Percentiles rank a stretch among this genome's conserved stretches.
Evolutionary conservation across 371 early-diverging fungal genomes (phyloP).

Genomic region (Apophysomyces variabilis): DNA sequence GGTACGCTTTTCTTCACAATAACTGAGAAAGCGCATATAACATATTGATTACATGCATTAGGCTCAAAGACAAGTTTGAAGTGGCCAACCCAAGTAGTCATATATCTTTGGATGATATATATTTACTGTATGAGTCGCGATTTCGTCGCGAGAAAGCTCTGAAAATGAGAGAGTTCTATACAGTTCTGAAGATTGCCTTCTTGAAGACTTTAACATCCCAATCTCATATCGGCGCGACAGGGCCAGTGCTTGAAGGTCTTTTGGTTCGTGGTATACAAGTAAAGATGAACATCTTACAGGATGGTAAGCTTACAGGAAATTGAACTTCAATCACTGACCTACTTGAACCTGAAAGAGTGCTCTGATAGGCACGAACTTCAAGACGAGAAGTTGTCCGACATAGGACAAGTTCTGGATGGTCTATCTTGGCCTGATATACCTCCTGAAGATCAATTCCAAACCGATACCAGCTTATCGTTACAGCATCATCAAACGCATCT

Average conservation of each 20-base stretch:
- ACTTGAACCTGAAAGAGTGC: no score
- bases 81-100: slow-evolving; percentile 11
- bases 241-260: slow-evolving; percentile 23
- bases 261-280: slow-evolving; percentile 35
- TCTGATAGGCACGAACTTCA: no score
- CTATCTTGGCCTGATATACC: no score
- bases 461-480: background rate
- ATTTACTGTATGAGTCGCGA: slow-evolving; percentile 31
- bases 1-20: slow-evolving; percentile 18
- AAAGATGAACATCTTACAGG: slow-evolving; percentile 35
- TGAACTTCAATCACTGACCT: background rate
- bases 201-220: slow-evolving; percentile 19
- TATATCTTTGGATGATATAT: slow-evolving; percentile 37
- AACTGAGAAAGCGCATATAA: no score
- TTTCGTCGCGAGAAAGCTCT: slow-evolving; percentile 41
- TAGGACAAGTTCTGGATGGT: no score
- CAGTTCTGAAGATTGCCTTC: slow-evolving; percentile 44
- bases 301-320: slow-evolving; percentile 1
- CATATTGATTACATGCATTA: background rate
- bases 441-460: no score
- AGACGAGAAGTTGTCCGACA: no score
- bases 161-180: slow-evolving; percentile 33
- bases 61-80: slow-evolving; percentile 46
- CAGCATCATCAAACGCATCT: background rate
- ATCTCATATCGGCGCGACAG: background rate